A percentile compares a stretch with the other conserved stretches of the same genome.
Evolutionary conservation across 106 monocot species (phyloP).

Genomic region (Amphibolis antarctica): DNA sequence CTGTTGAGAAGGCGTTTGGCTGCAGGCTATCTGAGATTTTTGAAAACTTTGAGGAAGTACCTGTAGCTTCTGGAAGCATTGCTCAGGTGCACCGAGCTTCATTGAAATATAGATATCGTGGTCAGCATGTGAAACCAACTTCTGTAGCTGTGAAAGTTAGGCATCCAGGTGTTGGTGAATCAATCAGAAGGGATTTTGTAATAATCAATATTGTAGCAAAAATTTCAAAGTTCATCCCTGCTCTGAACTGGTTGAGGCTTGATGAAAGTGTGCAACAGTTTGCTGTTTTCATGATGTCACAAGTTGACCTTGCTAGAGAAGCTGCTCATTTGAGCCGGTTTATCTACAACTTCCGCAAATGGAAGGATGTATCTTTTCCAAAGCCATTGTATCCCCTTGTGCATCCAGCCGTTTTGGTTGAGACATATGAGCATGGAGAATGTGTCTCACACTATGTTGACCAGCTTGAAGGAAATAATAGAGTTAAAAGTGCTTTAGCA

Average conservation of each 20-base stretch:
- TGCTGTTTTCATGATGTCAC: conserved; percentile 92
- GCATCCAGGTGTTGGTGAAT: conserved; percentile 81
- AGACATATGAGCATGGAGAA: conserved; percentile 82
- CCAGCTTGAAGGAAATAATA: conserved; percentile 41
- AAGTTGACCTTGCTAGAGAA: conserved; percentile 88
- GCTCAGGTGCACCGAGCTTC: conserved; percentile 86
- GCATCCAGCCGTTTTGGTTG: conserved; percentile 86
- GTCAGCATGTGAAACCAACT: conserved; percentile 25
- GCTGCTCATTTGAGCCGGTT: conserved; percentile 83
- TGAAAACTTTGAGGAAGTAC: conserved; percentile 71
- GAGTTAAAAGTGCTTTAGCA: conserved; percentile 57
- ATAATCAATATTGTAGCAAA: conserved; percentile 69
- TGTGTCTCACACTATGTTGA: conserved; percentile 71
- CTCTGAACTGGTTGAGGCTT: conserved; percentile 74
- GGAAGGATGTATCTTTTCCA: conserved; percentile 85
- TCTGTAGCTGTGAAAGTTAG: conserved; percentile 84
- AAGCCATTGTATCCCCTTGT: conserved; percentile 83
- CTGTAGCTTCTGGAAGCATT: conserved; percentile 83
- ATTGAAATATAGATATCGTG: conserved; percentile 34
- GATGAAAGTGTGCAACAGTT: conserved; percentile 90
- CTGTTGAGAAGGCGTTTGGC: conserved; percentile 71
- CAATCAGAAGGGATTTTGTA: conserved; percentile 65
- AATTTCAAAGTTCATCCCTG: conserved; percentile 55
- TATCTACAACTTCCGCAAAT: conserved; percentile 70
- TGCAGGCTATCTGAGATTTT: conserved; percentile 66